These are phyloP conservation scores for Backusella tarrabulga DNA, from an alignment of 192 early-diverging fungal species.

Conservation along the genomic window DNA sequence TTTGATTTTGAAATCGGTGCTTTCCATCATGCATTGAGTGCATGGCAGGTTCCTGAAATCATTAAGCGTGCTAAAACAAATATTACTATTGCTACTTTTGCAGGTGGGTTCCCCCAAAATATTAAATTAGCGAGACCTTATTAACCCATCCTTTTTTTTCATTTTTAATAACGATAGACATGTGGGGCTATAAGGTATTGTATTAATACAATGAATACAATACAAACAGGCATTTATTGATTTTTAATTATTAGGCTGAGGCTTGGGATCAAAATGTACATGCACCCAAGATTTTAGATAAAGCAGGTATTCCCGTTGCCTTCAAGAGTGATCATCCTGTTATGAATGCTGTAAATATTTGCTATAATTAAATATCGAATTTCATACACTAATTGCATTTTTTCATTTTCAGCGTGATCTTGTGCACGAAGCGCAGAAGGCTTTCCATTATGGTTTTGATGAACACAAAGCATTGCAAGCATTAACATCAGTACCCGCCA, in stretches of 20 bases:
- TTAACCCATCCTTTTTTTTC: not conserved
- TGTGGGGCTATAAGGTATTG: slow-evolving; percentile 44
- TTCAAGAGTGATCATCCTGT: slow-evolving; percentile 70
- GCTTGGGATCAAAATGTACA: slow-evolving; percentile 52
- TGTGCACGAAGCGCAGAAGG: slow-evolving; percentile 60
- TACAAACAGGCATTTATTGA: not conserved
- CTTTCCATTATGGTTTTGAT: slow-evolving; percentile 58
- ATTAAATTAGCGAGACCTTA: not conserved
- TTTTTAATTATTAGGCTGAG: slow-evolving; percentile 45
- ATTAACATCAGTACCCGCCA: slow-evolving; percentile 57
- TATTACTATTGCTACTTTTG: slow-evolving; percentile 58
- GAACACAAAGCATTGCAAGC: slow-evolving; percentile 45
- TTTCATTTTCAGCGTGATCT: slow-evolving; percentile 45
- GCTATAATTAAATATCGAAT: not conserved
- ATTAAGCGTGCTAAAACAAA: slow-evolving; percentile 49
- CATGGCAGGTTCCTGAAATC: slow-evolving; percentile 51
- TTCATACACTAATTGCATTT: not conserved
- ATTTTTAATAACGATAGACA: slow-evolving; percentile 20
- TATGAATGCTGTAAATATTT: slow-evolving; percentile 45
- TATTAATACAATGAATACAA: not conserved
- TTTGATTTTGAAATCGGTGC: slow-evolving; percentile 58
- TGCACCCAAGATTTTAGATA: slow-evolving; percentile 48
- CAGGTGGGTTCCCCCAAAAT: slow-evolving; percentile 15
- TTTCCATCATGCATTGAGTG: slow-evolving; percentile 64
- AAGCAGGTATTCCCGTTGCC: slow-evolving; percentile 61